Conservation (phyloP, 1,284 basidiomycete genomes). For the Ceratobasidium sp. region DNA sequence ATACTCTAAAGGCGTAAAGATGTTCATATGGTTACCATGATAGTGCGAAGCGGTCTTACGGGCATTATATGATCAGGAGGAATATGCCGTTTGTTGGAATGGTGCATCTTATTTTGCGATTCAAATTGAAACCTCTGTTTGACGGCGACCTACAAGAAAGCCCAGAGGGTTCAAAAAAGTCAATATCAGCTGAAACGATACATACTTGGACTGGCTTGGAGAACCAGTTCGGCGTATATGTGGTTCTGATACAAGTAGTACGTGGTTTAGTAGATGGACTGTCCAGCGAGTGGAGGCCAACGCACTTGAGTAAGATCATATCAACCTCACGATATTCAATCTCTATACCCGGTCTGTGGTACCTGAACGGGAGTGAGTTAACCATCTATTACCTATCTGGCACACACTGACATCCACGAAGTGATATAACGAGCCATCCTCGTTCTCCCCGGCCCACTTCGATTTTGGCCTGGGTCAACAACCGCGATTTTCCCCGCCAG, state of each 20-base stretch:
- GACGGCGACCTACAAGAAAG: constrained; percentile 25
- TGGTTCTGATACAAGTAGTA: background rate
- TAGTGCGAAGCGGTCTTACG: no score
- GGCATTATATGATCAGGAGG: no score
- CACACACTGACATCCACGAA: constrained; percentile 16
- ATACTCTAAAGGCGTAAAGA: background rate
- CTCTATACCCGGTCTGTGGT: no score
- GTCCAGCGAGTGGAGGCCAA: no score
- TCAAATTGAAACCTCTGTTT: background rate
- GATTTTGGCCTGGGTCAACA: background rate
- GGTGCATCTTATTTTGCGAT: background rate
- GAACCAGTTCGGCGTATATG: constrained; percentile 29
- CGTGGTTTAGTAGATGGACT: background rate
- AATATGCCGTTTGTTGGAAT: no score
- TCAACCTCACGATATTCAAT: no score
- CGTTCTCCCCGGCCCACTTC: background rate
- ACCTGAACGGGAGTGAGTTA: no score
- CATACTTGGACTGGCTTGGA: constrained; percentile 19
- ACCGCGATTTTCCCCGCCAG: background rate
- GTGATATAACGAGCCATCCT: background rate
- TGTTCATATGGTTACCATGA: background rate
- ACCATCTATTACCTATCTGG: no score
- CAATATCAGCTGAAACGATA: no score
- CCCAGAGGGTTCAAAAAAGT: no score
- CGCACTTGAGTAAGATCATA: no score